Base-by-base conservation (phyloP, 2,329 filamentous ascomycete genomes). In the Fusarium virguliforme region DNA sequence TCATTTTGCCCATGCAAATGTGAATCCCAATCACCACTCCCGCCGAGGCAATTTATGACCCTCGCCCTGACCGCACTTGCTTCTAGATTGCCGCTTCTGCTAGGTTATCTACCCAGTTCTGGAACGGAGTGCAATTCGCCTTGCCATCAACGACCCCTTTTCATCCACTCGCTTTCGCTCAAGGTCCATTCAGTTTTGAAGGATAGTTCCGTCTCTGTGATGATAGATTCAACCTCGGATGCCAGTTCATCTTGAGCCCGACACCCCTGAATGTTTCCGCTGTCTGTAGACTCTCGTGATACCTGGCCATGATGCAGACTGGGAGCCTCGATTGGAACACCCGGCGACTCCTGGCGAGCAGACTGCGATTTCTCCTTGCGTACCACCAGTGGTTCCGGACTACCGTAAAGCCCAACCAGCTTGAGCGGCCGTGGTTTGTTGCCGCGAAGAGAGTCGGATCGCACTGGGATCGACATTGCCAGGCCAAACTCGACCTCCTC, bases 151-250 rank as follows among this genome's bases (percentile, higher is more conserved):
- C 8, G 51, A n/a, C 18, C 46, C 15, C 46, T 28, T 37, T 56
- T 67, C 59, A 60, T 68, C 71, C 67, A 74, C 34, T 70, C 63
- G n/a, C 60, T 62, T n/a, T 74, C 72, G 18, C 60, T 71, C 37
- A 74, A 18, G n/a, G 55, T 65, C 64, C 64, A 71, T 12, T 51
- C 28, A 35, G 53, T 60, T 41, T 50, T 65, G 35, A 65, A 71
- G 4, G 60, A 68, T 26, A n/a, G 8, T 13, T 62, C 64, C 28
- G 46, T 34, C 55, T 66, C 62, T n/a, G 24, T 28, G 37, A 34
- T 34, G 30, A 46, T 60, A 8, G 48, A 54, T 13, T 24, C 9
- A 12, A 18, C 32, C 32, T 50, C 53, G 3, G 68, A 38, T 26
- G 34, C 7, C 8, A 26, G 4, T 24, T 41, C 24, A 28, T 13